Evolutionary conservation across 768 basidiomycete species (phyloP), one percentile per base, ranked within the genome.

Genomic region (Boletales sp.): DNA sequence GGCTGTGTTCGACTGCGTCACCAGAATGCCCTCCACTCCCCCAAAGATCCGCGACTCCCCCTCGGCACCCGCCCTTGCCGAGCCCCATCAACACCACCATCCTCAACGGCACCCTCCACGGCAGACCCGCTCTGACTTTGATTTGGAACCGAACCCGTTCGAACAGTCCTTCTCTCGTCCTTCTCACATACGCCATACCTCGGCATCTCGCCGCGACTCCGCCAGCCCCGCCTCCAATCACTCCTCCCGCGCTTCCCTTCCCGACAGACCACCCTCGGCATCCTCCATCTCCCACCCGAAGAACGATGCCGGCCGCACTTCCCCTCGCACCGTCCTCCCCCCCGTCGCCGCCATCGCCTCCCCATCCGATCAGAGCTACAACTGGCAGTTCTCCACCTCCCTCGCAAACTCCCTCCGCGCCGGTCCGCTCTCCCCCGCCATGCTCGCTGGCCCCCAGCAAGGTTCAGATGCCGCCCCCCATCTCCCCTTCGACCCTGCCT

Each of bases 371-470:
- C 66, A 69, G 5, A 66, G 68, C 19, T 80, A 79, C 51, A 67
- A 66, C 49, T 83, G 92, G 89, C 78, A 74, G 32, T 83, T 83
- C 64, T 76, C 79, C 37, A 68, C 78, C 13, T 76, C 83, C 38
- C 71, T 86, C 43, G 69, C 76, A 38, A 87, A 87, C 68, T 94
- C 91, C 3, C 82, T 98, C 31, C 84, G 95, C 40, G 81, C 94
- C 0, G 95, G 94, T 5, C 95, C 95, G 1, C 84, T 98, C 47
- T 93, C 90, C 6, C 95, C 95, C 29, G 94, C 95, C 47, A 95
- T 97, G 91, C 85, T 97, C 52, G 83, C 90, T 24, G 95, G 89
- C 9, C 94, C 93, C 4, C 84, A 83, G 65, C 76, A 75, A 41
- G 57, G 71, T 45, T 70, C 69, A 31, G 76, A 60, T 64, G 59